phyloP scores from a whole-genome alignment of 768 basidiomycete genomes.

The Amanita jacksonii region DNA sequence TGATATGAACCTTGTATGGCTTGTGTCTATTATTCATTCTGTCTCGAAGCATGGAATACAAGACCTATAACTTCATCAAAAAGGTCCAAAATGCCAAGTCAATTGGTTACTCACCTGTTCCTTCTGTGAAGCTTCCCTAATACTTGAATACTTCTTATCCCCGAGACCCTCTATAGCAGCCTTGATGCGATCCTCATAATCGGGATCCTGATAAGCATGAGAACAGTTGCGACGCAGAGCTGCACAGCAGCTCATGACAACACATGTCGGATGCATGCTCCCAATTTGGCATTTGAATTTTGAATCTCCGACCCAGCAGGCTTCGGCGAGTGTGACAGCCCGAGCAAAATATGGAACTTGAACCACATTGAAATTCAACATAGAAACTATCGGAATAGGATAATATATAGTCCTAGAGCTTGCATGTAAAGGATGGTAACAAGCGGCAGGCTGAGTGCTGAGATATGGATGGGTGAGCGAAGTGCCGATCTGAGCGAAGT shows the following conservation, averaged over 20 bases:
- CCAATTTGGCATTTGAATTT: no score
- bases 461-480: neutral
- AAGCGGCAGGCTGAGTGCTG: neutral
- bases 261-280: no score
- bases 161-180: no score
- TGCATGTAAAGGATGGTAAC: neutral
- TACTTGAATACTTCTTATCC: no score
- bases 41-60: no score
- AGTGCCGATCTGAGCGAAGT: neutral
- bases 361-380: conserved; percentile 1
- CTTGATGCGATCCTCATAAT: no score
- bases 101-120: conserved; percentile 1
- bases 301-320: neutral
- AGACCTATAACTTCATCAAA: no score
- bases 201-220: no score
- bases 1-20: no score
- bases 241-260: no score
- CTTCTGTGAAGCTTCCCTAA: neutral
- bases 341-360: neutral
- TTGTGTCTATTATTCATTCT: no score
- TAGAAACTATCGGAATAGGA: conserved; percentile 1
- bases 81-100: neutral
- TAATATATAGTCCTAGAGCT: conserved; percentile 1
- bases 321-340: neutral
- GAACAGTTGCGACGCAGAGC: no score